Evolutionary conservation across 345 rosid species (phyloP).

Genomic region (Geranium rotundifolium): DNA sequence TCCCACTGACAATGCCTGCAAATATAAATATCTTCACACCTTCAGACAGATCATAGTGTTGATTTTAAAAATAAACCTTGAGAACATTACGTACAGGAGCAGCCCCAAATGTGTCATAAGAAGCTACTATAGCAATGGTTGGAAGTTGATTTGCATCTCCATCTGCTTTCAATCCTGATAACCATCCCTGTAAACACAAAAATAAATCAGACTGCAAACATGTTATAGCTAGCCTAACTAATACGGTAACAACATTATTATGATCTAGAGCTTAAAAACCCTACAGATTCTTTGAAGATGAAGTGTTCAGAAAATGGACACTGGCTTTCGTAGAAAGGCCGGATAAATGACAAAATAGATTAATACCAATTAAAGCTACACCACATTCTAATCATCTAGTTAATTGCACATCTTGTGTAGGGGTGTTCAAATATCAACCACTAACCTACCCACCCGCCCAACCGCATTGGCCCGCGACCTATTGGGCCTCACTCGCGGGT

Average conservation of each 20-base stretch:
- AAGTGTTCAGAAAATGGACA: too few species aligned
- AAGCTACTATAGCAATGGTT: constrained; percentile 87
- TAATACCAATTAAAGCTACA: too few species aligned
- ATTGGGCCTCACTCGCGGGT: too few species aligned
- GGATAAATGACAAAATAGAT: too few species aligned
- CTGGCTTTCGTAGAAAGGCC: too few species aligned
- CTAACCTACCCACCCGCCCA: too few species aligned
- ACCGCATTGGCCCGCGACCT: too few species aligned
- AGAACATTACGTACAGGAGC: constrained; percentile 65
- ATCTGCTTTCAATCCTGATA: constrained; percentile 79
- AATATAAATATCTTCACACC: constrained; percentile 11
- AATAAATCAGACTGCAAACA: not conserved
- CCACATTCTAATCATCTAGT: too few species aligned
- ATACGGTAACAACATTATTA: not conserved
- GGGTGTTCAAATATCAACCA: too few species aligned
- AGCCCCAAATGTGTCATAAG: constrained; percentile 94
- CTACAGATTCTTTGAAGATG: too few species aligned
- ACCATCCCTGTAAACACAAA: constrained; percentile 67
- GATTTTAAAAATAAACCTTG: not conserved
- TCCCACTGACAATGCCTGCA: constrained; percentile 91
- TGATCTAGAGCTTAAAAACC: not conserved
- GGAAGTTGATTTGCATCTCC: constrained; percentile 88
- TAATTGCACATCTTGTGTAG: too few species aligned
- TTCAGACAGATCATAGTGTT: not conserved
- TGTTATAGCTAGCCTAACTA: not conserved